Evolutionary conservation across 2,329 filamentous ascomycete genomes (phyloP), one percentile per base, ranked within the genome.

Genomic region (Ophiostoma ips): DNA sequence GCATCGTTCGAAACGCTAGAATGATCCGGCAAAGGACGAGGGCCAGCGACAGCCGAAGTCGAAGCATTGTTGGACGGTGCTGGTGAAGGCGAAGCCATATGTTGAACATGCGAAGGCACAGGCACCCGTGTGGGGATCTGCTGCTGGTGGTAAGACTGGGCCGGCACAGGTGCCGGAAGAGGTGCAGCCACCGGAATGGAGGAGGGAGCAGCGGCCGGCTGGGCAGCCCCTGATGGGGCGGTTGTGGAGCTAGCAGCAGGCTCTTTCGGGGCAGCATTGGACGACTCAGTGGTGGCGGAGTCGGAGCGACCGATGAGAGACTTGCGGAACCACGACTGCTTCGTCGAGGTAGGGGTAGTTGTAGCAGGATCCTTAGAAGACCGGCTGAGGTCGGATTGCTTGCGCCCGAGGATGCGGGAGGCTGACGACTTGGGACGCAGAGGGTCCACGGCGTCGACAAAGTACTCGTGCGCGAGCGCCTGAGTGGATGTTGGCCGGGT

Each of bases 241-340:
- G 40, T 13, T 24, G 40, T 43, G 24, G 40, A 30, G 24, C 19
- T 16, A 10, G 45, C 35, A 1, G 52, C 21, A 16, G 48, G 30
- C 9, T 53, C 54, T 28, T 52, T 53, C 15, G 50, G 37, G 4
- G 24, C 33, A 2, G 49, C 33, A 28, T 16, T 31, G n/a, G 28
- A 11, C 9, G 34, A 24, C 21, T 48, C 47, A 6, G 6, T 36
- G 2, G 30, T 13, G 2, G 46, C 61, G 57, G 73, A 81, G 45
- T 87, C 83, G 43, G 83, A 81, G 52, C 85, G 78, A 51, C 84
- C 83, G 61, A 95, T 94, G 52, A 98, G 74, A 12, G 92, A 96
- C 64, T 94, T 88, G 57, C 92, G 80, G 68, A 98, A 95, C 92
- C 92, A 98, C 0, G 90, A 96, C 21, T 86, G 85, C 69, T 95